Evolutionary conservation across 768 basidiomycete species (phyloP), one percentile per base, ranked within the genome.

Genomic region (Leccinum ochraceum): DNA sequence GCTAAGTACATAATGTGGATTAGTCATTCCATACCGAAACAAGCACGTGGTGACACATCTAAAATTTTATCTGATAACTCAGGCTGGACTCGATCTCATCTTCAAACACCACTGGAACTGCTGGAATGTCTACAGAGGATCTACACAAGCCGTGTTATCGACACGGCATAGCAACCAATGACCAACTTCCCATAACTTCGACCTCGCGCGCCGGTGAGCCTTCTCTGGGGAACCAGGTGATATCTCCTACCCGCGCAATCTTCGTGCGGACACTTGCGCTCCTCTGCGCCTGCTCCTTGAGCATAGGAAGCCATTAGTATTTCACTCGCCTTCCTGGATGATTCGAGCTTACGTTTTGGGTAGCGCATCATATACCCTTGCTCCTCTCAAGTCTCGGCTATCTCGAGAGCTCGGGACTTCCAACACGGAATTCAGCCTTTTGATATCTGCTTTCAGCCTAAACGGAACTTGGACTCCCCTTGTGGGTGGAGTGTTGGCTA

Each of bases 381-480:
- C 89, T 0, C 92, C 92, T 10, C 76, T 94, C 59, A 93, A 94
- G 74, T 87, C 85, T 48, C 79, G 84, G 20, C 75, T 90, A 7
- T 77, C 82, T 5, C 79, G 85, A 48, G 89, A 93, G 67, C 79
- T 92, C 53, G 86, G 87, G 51, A 88, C 89, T 1, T 83, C 88
- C 24, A 89, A 92, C 69, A 84, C 87, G 0, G 87, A 93, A 67
- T 92, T 89, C 74, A 86, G 87, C 49, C 79, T 92, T 44, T 77
- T 94, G 39, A 83, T 95, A 51, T 87, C 91, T 10, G 88, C 90
- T 0, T 87, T 86, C 67, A 89, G 85, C 60, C 73, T 94, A 37
- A 92, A 92, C 70, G 86, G 81, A 44, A 85, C 86, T 3, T 84
- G 86, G 83, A 94, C 92, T 8, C 92, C 92, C 0, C 80, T 94